Base-by-base conservation (phyloP, 108 stramenopile species). In the Stephanodiscus minutulus region DNA sequence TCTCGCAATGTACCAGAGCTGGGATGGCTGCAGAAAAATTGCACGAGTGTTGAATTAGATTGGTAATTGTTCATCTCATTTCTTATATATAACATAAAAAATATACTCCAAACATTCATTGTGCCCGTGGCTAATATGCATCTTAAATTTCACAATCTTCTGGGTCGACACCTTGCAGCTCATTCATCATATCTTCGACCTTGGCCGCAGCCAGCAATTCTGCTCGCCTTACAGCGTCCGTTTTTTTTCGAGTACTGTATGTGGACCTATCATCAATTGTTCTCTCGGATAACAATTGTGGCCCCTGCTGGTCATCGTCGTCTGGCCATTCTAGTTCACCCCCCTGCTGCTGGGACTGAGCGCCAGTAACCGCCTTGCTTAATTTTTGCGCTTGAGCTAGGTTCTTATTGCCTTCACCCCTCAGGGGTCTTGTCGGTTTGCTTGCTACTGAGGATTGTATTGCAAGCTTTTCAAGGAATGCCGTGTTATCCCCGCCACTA, bases 131-230 rank as follows among this genome's bases (percentile, higher is more conserved):
- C 9, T 17, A 58, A 58, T 61, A 50, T 36, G 35, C 33, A 64
- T 63, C n/a, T n/a, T 70, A 77, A 33, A 77, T 77, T 70, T 77
- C 76, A 31, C 76, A 77, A 31, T 73, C 72, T n/a, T 50, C 61
- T 15, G 68, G 64, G 55, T 77, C 68, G 5, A 65, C 53, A 49
- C 65, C 41, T 10, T 70, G 36, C 65, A 85, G 73, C 27, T 63
- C 44, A 52, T 84, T 72, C 83, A 87, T 87, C 91, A 93, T 93
- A 52, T 87, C 88, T 49, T 87, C 81, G 44, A 88, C 86, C 66
- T 90, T 83, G 21, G 77, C 70, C 10, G 82, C 72, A 10, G 89
- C 88, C 59, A 83, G 86, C 36, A 71, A 35, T 68, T 90, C 89
- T 1, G 88, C 89, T 60, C 83, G 83, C 63, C 73, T 75, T 24